Percentiles rank a stretch among this genome's conserved stretches.
These are phyloP conservation scores for Schizophyllum commune DNA, from an alignment of 1,284 basidiomycete genomes.

Conservation along the genomic window DNA sequence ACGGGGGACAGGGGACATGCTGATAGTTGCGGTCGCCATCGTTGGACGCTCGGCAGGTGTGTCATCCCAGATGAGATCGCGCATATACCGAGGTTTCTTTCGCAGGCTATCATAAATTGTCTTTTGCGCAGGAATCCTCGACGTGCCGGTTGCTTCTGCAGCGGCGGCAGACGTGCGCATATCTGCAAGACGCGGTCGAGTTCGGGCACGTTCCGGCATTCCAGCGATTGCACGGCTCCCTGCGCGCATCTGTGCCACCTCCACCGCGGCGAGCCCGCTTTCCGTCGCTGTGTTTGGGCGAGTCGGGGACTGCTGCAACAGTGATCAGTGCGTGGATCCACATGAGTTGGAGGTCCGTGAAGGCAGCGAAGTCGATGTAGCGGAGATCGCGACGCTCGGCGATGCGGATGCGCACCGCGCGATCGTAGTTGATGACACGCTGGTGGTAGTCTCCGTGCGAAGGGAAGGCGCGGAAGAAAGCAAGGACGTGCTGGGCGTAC, in stretches of 20 bases:
- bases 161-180: constrained; percentile 11
- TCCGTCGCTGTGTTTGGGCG: constrained; percentile 3
- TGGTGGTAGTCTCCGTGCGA: constrained; percentile 2
- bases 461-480: constrained; percentile 14
- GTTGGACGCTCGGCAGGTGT: background rate
- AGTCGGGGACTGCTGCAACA: constrained; percentile 9
- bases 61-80: constrained; percentile 11
- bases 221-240: background rate
- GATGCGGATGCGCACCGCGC: constrained; percentile 18
- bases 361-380: constrained; percentile 15
- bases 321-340: constrained; percentile 15
- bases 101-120: background rate
- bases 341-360: constrained; percentile 10
- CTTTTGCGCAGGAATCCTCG: background rate
- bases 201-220: background rate
- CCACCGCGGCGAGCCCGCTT: background rate
- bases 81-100: constrained; percentile 10
- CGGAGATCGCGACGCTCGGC: constrained; percentile 13
- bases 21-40: constrained; percentile 14
- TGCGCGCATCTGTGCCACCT: background rate
- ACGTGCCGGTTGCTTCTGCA: constrained; percentile 9
- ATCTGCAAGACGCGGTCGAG: constrained; percentile 7
- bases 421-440: constrained; percentile 21
- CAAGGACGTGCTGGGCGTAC: constrained; percentile 19
- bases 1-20: constrained; percentile 12